Evolutionary conservation across 2,329 filamentous ascomycete species (phyloP), one percentile per base, ranked within the genome.

Genomic region (Daldinia sp.): DNA sequence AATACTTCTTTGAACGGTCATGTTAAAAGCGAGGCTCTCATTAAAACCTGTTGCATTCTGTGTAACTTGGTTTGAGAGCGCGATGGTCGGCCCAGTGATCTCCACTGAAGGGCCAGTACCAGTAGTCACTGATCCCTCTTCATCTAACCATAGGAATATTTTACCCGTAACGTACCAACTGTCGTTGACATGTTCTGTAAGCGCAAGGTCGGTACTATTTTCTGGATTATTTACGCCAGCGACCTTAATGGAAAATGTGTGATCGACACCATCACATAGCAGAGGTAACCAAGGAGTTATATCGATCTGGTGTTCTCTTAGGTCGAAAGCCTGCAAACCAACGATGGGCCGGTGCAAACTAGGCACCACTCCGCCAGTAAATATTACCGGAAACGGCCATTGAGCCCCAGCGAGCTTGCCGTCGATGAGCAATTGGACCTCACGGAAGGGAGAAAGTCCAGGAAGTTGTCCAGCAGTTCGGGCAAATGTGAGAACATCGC

Each of bases 381-480:
- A 92, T 64, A 92, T 89, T 10, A 90, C 81, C 0, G 89, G 89
- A 63, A 90, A 91, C 3, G 90, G 90, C 88, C 88, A 91, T 18
- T 86, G 84, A 2, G 90, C 85, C 1, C 89, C 89, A 12, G 88
- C 88, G 41, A 91, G 75, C 3, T 81, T 79, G 1, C 84, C 88
- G 72, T 92, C 89, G 37, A 92, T 90, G 56, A 85, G 82, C 1
- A 92, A 79, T 68, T 91, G 89, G 3, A 91, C 80, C 78, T 92
- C 90, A 33, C 89, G 85, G 77, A 92, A 94, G 0, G 92, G 89
- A 7, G 90, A 90, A 71, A 87, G 87, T 0, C 91, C 92, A 41
- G 87, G 87, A 0, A 93, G 81, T 2, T 80, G 79, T 5, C 86
- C 87, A 1, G 84, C 83, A 2, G 83, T 84, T 9, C 79, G 77